Conservation (phyloP, 805 yeast genomes). For the Candida vartiovaarae region DNA sequence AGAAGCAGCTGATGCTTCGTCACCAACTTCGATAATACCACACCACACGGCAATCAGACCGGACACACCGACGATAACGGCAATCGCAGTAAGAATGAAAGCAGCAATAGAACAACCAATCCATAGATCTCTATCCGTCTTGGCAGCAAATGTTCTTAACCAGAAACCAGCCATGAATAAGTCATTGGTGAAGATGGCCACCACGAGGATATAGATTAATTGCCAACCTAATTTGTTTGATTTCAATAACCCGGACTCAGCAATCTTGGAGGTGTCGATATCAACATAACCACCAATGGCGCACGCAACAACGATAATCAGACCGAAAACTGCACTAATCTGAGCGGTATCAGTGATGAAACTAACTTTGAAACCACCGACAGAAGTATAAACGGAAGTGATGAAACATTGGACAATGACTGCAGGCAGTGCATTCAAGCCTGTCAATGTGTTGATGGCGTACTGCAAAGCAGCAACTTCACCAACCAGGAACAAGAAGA, state of each 20-base stretch:
- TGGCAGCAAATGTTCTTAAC: slow-evolving; percentile 90
- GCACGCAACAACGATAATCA: slow-evolving; percentile 63
- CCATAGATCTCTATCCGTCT: slow-evolving; percentile 63
- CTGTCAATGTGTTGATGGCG: slow-evolving; percentile 73
- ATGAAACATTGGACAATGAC: slow-evolving; percentile 82
- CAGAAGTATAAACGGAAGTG: slow-evolving; percentile 77
- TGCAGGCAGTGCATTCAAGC: slow-evolving; percentile 70
- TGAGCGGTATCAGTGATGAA: slow-evolving; percentile 84
- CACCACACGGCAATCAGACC: slow-evolving; percentile 93
- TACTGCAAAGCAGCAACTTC: slow-evolving; percentile 76
- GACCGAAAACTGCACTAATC: slow-evolving; percentile 61
- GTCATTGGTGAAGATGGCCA: slow-evolving; percentile 87
- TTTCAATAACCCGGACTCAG: slow-evolving; percentile 56
- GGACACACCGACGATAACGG: slow-evolving; percentile 69
- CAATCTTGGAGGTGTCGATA: slow-evolving; percentile 52
- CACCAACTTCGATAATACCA: slow-evolving; percentile 45
- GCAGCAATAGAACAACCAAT: slow-evolving; percentile 76
- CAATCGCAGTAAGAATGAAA: slow-evolving; percentile 51
- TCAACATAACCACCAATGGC: slow-evolving; percentile 72
- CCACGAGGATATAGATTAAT: slow-evolving; percentile 71
- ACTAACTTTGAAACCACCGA: slow-evolving; percentile 87
- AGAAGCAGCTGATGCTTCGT: slow-evolving; percentile 52
- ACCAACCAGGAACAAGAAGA: slow-evolving; percentile 81
- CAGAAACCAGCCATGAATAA: slow-evolving; percentile 89
- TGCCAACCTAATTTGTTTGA: slow-evolving; percentile 82